A percentile compares a stretch with the other conserved stretches of the same genome.
phyloP scores from a whole-genome alignment of 169 alveolate species.

The Plasmodium coatneyi region DNA sequence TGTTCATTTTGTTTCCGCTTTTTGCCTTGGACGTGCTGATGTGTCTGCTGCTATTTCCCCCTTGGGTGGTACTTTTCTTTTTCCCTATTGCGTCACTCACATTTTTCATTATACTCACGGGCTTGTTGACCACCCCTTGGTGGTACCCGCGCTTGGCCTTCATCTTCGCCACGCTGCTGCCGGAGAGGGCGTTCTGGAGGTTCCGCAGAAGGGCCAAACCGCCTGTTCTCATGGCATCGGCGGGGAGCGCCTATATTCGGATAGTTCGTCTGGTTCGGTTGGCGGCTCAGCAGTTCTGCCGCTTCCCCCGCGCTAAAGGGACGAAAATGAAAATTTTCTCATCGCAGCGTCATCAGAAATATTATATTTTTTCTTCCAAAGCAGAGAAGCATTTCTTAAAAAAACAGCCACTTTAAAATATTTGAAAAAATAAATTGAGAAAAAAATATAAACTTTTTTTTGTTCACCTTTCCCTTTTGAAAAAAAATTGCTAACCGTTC shows the following conservation, averaged over 20 bases:
- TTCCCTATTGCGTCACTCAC: slow-evolving; percentile 38
- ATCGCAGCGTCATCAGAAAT: neutral
- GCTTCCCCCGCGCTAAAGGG: neutral
- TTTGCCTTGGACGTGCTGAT: slow-evolving; percentile 59
- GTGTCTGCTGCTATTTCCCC: neutral
- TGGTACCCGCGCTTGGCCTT: slow-evolving; percentile 25
- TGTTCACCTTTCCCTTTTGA: neutral
- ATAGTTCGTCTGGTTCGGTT: neutral
- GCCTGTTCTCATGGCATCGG: neutral
- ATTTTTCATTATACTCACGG: slow-evolving; percentile 18
- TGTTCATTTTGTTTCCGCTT: slow-evolving; percentile 77
- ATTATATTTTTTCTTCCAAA: neutral
- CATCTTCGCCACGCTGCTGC: slow-evolving; percentile 5
- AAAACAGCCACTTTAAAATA: neutral
- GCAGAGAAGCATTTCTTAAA: neutral
- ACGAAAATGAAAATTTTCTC: neutral
- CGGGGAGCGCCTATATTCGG: neutral
- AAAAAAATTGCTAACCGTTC: neutral
- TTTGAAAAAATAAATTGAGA: neutral
- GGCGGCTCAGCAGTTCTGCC: neutral
- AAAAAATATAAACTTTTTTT: neutral
- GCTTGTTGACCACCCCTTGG: neutral
- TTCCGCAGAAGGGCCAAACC: neutral
- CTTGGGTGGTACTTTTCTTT: neutral
- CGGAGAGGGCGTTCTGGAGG: neutral